phyloP scores from a whole-genome alignment of 2,329 filamentous ascomycete species.

The Cladophialophora yegresii region DNA sequence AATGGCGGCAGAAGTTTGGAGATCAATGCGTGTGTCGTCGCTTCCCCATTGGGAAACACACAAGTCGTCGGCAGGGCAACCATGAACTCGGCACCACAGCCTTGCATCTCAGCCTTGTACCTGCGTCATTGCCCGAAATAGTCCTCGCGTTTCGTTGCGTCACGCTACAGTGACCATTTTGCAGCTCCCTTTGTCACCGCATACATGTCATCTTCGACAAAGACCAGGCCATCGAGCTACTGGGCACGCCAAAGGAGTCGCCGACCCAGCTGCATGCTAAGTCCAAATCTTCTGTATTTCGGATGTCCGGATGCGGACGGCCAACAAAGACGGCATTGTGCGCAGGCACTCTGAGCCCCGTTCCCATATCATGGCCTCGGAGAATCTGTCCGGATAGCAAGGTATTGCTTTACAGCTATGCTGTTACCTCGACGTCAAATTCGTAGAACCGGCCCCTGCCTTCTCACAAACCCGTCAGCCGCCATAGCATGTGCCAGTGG shows the following conservation, averaged over 20 bases:
- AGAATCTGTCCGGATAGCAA: not conserved
- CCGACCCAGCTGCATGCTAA: not conserved
- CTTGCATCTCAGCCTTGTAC: slow-evolving; percentile 17
- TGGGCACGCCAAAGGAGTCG: not conserved
- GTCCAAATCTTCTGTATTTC: not conserved
- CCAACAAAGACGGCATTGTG: not conserved
- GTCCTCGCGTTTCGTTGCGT: not conserved
- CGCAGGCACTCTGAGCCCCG: not conserved
- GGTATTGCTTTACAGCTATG: not conserved
- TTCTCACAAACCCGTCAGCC: not conserved
- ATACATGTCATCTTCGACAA: not conserved
- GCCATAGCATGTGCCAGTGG: not conserved
- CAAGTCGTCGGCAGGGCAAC: slow-evolving; percentile 15
- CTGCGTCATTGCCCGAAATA: not conserved
- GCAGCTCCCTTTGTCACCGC: too few relatives aligned
- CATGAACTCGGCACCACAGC: slow-evolving; percentile 8
- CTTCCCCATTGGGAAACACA: slow-evolving; percentile 14
- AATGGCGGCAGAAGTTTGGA: slow-evolving; percentile 6
- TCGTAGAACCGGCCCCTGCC: not conserved
- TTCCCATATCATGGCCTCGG: not conserved
- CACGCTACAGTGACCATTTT: too few relatives aligned
- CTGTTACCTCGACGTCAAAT: not conserved
- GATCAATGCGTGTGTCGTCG: not conserved
- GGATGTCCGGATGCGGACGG: not conserved
- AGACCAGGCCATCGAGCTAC: not conserved